Evolutionary conservation across 2,329 filamentous ascomycete species (phyloP).

Genomic region (Ophioceras dolichostomum): DNA sequence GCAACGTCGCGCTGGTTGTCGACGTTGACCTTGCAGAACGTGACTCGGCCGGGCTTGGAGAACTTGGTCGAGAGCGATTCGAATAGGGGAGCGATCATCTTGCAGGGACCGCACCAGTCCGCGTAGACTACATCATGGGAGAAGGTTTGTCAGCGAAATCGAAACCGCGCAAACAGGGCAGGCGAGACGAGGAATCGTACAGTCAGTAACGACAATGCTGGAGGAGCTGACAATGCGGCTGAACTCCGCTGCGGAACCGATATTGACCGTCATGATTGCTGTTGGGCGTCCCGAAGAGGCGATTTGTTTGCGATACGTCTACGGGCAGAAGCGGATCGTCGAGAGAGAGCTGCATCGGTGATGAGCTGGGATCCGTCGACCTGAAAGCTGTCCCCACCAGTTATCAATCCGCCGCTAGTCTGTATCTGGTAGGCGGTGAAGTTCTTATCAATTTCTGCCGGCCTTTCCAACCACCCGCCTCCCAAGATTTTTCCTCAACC

Average conservation of each 20-base stretch:
- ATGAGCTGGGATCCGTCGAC: too few species aligned
- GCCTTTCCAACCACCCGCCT: constrained; percentile 1
- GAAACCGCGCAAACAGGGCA: constrained; percentile 10
- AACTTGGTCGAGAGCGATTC: constrained; percentile 72
- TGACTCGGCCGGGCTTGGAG: constrained; percentile 68
- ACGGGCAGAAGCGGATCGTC: too few species aligned
- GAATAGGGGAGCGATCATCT: constrained; percentile 80
- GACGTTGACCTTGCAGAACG: constrained; percentile 87
- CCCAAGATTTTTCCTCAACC: too few species aligned
- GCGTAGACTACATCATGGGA: constrained; percentile 68
- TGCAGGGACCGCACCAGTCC: constrained; percentile 91
- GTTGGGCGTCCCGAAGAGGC: too few species aligned
- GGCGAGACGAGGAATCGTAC: constrained; percentile 37
- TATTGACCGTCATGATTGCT: constrained; percentile 35
- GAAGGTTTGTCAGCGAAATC: constrained; percentile 8
- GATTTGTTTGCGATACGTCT: too few species aligned
- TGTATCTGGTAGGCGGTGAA: constrained; percentile 11
- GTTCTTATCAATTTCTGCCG: constrained; percentile 11
- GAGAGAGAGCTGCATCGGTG: too few species aligned
- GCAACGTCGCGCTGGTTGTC: constrained; percentile 71
- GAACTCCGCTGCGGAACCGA: constrained; percentile 60
- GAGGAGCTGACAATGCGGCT: constrained; percentile 58
- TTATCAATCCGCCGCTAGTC: constrained; percentile 2
- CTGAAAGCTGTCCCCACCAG: too few species aligned
- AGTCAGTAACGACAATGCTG: constrained; percentile 78